Evolutionary conservation across 2,329 filamentous ascomycete species (phyloP).

Genomic region (Orbilia javanica): DNA sequence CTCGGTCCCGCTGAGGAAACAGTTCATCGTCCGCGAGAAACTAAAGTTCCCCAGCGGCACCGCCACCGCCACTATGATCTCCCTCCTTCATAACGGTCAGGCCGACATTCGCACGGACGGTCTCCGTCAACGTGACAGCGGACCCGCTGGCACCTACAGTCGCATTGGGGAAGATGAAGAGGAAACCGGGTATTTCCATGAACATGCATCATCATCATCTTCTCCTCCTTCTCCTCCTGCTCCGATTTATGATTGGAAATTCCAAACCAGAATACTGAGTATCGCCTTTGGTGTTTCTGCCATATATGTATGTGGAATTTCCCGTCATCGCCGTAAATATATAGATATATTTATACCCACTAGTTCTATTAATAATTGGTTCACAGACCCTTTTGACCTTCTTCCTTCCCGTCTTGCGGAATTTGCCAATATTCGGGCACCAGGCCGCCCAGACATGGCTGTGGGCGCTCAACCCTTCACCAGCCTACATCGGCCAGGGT

Average conservation of each 20-base stretch:
- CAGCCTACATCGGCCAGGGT: constrained; percentile 97
- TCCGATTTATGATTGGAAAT: constrained; percentile 71
- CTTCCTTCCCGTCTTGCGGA: constrained; percentile 86
- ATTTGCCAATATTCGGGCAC: constrained; percentile 86
- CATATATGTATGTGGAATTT: constrained; percentile 66
- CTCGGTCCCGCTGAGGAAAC: constrained; percentile 84
- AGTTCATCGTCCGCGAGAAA: constrained; percentile 93
- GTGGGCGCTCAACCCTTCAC: constrained; percentile 95
- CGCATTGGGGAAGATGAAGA: constrained; percentile 25
- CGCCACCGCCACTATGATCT: constrained; percentile 92
- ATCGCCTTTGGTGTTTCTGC: constrained; percentile 74
- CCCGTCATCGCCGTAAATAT: neutral
- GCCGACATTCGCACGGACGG: constrained; percentile 59
- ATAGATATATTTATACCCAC: constrained; percentile 1
- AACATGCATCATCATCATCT: neutral
- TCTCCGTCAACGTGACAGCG: constrained; percentile 62
- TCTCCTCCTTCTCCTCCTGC: constrained; percentile 60
- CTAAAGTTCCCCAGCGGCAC: constrained; percentile 95
- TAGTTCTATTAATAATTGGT: neutral
- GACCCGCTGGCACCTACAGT: constrained; percentile 40
- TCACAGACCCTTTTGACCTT: constrained; percentile 83
- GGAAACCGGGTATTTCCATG: neutral
- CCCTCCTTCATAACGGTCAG: constrained; percentile 76
- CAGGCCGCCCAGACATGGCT: constrained; percentile 83
- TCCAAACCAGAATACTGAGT: constrained; percentile 73